Conservation (phyloP, 1,284 basidiomycete species). For the Sphaerobolus stellatus region DNA sequence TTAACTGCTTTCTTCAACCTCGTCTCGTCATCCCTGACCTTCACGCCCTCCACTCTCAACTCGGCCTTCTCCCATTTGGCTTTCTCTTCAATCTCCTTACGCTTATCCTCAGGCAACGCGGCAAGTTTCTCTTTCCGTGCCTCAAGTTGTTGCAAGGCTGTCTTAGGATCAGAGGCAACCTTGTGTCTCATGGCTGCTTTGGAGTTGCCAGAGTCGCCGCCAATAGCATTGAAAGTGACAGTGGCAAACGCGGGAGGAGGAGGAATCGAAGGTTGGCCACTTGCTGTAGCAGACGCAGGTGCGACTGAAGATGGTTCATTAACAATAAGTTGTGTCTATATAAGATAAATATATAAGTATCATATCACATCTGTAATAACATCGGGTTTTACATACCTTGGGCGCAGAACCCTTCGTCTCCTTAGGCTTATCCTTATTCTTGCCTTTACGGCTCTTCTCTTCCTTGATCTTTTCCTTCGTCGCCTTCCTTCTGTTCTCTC, state of each 20-base stretch:
- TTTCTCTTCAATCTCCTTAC: constrained; percentile 71
- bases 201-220: constrained; percentile 35
- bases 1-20: constrained; percentile 88
- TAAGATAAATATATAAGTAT: not conserved
- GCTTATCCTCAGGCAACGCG: constrained; percentile 73
- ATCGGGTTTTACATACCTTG: constrained; percentile 44
- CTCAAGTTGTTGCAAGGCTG: constrained; percentile 78
- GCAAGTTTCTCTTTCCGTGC: constrained; percentile 74
- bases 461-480: constrained; percentile 75
- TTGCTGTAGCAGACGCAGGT: constrained; percentile 28
- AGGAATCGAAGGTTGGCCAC: constrained; percentile 29
- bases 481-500: constrained; percentile 81
- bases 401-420: constrained; percentile 44
- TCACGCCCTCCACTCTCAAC: constrained; percentile 80
- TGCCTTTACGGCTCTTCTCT: constrained; percentile 52
- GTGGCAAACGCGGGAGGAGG: constrained; percentile 48
- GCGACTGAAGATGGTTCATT: constrained; percentile 40
- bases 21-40: constrained; percentile 80
- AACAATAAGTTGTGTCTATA: constrained; percentile 73
- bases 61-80: constrained; percentile 87
- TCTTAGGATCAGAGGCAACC: constrained; percentile 74
- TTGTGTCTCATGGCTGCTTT: constrained; percentile 59
- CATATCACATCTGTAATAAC: not conserved
- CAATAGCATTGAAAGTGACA: constrained; percentile 71
- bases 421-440: constrained; percentile 48